Evolutionary conservation across 768 basidiomycete species (phyloP), one percentile per base, ranked within the genome.

Genomic region (Pleurotus tuber-regium): DNA sequence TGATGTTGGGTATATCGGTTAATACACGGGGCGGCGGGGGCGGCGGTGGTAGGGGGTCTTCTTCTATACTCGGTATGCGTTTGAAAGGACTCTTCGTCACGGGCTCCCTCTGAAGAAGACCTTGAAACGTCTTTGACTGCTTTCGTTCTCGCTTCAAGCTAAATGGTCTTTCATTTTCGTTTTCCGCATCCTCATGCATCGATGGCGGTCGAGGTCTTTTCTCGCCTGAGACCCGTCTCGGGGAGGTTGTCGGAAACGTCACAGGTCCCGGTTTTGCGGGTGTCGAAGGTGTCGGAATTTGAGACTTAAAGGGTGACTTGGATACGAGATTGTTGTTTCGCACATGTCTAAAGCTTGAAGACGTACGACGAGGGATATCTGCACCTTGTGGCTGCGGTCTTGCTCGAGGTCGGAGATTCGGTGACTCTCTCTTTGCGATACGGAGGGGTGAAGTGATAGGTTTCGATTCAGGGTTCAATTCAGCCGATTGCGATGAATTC

Each of bases 41-140:
- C 52, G 11, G 59, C 26, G 29, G 57, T 18, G 43, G 62, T 39
- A 19, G 64, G 46, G 50, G 57, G 21, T 46, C 55, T 50, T 23
- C 59, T 54, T 26, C 54, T 9, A 67, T 54, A 43, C 54, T 61
- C 18, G 61, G 26, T 4, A 59, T 50, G 31, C 60, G 58, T 52
- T 72, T 81, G 72, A 93, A 93, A 18, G 91, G 90, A 59, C 89
- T 91, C 72, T 86, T 90, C 23, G 83, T 82, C 23, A 93, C 90
- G 6, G 85, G 85, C 62, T 90, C 88, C 60, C 78, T 84, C 66
- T 88, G 77, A 1, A 84, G 74, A 44, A 93, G 80, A 19, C 79
- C 82, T 60, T 89, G 86, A 56, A 86, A 86, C 4, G 75, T 80
- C 62, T 82, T 84, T 50, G 87, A 89, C 63, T 92, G 86, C 40